Evolutionary conservation across 306 rosid species (phyloP).

Genomic region (barrel medic (Medicago truncatula)): MtrunA17r5.0-ANR NC_053042.1:43487001-43487500

Average conservation of each 20-base stretch:
- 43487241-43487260: neutral
- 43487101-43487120: neutral
- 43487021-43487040: too few relatives aligned
- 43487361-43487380: neutral
- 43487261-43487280: neutral
- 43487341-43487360: neutral
- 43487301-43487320: neutral
- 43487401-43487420: neutral
- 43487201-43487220: neutral
- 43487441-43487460: conserved; percentile 87
- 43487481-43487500: conserved; percentile 74
- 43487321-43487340: conserved; percentile 18
- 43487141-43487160: neutral
- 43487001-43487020: neutral
- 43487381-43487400: neutral
- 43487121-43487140: conserved; percentile 1
- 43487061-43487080: too few relatives aligned
- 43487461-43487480: conserved; percentile 65
- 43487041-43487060: too few relatives aligned
- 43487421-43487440: conserved; percentile 86
- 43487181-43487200: neutral
- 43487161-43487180: neutral
- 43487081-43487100: too few relatives aligned
- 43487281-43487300: conserved; percentile 1
- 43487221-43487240: neutral